Conservation (phyloP, 441 rosid species). For the Populus tomentosa region DNA sequence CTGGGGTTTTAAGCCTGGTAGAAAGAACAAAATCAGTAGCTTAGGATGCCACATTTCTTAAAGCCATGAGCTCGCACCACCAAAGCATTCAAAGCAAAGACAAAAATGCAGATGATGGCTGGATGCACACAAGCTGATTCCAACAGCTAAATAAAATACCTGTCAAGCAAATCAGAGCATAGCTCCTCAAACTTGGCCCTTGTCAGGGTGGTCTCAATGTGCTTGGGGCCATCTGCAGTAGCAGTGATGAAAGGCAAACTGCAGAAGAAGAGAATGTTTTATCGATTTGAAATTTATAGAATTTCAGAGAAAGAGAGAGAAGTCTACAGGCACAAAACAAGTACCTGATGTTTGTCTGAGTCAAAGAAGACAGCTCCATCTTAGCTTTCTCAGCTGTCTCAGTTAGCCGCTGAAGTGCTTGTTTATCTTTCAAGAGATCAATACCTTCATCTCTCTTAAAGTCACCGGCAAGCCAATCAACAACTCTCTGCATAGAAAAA, state of each 20-base stretch:
- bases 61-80: neutral
- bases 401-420: slow-evolving; percentile 91
- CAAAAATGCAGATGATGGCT: neutral
- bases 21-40: neutral
- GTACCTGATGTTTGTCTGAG: slow-evolving; percentile 76
- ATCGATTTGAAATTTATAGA: slow-evolving; percentile 17
- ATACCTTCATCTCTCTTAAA: slow-evolving; percentile 96
- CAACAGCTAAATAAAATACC: slow-evolving; percentile 29
- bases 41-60: neutral
- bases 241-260: slow-evolving; percentile 97
- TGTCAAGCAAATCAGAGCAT: slow-evolving; percentile 85
- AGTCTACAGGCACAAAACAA: neutral
- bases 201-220: slow-evolving; percentile 87
- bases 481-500: slow-evolving; percentile 56
- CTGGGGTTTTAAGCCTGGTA: slow-evolving; percentile 74
- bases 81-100: neutral
- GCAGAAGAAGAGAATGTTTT: slow-evolving; percentile 3
- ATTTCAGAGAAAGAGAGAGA: neutral
- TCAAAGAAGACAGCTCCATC: slow-evolving; percentile 86
- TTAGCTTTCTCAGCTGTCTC: slow-evolving; percentile 98
- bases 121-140: neutral
- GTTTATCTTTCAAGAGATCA: slow-evolving; percentile 91
- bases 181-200: slow-evolving; percentile 89
- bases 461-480: slow-evolving; percentile 78
- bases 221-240: slow-evolving; percentile 94